Evolutionary conservation across 2,329 filamentous ascomycete species (phyloP).

Genomic region (Akanthomyces dipterigenus): DNA sequence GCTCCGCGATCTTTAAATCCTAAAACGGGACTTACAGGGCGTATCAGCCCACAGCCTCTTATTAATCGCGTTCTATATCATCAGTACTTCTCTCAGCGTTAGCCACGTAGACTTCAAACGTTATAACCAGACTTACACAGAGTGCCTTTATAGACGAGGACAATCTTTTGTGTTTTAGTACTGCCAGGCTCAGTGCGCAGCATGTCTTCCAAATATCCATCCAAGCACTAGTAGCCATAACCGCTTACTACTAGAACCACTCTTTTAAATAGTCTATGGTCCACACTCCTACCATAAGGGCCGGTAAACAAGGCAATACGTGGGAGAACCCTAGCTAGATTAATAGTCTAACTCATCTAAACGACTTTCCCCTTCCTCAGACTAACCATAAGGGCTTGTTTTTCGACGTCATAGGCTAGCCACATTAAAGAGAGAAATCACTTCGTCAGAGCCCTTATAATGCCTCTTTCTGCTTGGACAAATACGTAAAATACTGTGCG

Average conservation of each 20-base stretch:
- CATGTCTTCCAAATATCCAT: neutral
- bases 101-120: neutral
- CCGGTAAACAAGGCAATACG: neutral
- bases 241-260: neutral
- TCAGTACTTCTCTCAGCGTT: neutral
- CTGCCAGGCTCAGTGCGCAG: neutral
- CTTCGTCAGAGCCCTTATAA: neutral
- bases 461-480: neutral
- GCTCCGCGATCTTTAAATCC: too few species aligned
- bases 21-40: neutral
- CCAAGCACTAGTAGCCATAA: neutral
- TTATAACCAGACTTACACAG: neutral
- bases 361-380: neutral
- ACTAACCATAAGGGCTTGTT: neutral
- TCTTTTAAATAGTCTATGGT: neutral
- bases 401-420: neutral
- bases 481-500: neutral
- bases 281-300: neutral
- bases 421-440: neutral
- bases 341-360: neutral
- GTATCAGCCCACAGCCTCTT: neutral
- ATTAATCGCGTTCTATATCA: neutral
- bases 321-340: neutral
- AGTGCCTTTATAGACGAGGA: neutral
- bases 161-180: neutral